Evolutionary conservation across 768 basidiomycete species (phyloP), one percentile per base, ranked within the genome.

Genomic region (Tylopilus rubrobrunneus): DNA sequence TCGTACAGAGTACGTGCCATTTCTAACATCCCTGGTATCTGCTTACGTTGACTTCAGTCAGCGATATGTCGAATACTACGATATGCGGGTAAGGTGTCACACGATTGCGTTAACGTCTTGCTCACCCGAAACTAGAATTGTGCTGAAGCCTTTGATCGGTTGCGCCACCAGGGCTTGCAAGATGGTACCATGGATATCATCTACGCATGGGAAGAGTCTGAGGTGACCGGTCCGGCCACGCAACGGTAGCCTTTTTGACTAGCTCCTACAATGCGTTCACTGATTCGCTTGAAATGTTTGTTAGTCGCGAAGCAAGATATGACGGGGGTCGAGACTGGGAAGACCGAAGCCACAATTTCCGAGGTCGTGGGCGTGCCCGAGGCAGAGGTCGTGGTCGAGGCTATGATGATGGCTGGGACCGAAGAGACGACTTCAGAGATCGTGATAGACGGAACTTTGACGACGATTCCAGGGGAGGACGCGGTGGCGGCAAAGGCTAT

Each of bases 11-110:
- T 83, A 61, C 51, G 76, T 67, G 46, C 45, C 31, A 6, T 4
- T 43, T 12, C n/a, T 43, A 12, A 39, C 39, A 21, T 48, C 11
- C 8, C 14, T 36, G 21, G 25, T 51, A 31, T 31, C 10, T 49
- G 27, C 55, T 62, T n/a, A 57, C 37, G 42, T 36, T 11, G 10
- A 50, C 27, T 28, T 8, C 55, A 98, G 93, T 61, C 89, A 92
- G 62, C 86, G 90, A 54, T 85, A 90, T 58, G 88, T 98, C n/a
- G 94, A 98, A 67, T 94, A 85, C 65, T 99, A 86, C 66, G 97
- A 99, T 66, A 90, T 82, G 23, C 75, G 92, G 67, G 92, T 89
- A 59, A 68, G 84, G 61, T 4, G 7, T 19, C 3, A 40, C 45
- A 17, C 36, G 44, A 31, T 36, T 25, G 51, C 15, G 8, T 49